Evolutionary conservation across 2,329 filamentous ascomycete species (phyloP), one percentile per base, ranked within the genome.

Genomic region (Penicillium concentricum): DNA sequence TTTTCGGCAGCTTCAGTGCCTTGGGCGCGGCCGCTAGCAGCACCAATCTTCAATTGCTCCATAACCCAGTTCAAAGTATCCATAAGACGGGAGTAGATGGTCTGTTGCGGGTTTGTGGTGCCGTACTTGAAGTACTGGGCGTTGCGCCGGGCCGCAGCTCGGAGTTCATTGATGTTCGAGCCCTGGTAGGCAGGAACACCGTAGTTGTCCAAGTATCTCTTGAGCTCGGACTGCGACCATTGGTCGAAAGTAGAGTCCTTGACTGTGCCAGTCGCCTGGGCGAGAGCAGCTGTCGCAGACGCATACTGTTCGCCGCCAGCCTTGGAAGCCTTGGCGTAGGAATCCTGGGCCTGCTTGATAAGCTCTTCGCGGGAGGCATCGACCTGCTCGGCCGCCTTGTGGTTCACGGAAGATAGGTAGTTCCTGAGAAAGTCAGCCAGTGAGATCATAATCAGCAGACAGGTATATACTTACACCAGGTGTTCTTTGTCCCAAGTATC

Each of bases 131-230:
- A 93, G 73, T 88, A 92, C 22, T 87, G 89, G 22, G 84, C 82
- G 66, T 92, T 87, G 72, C 87, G 87, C 63, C 88, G 86, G 16
- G 88, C 90, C 57, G 85, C 79, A 9, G 88, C 88, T 59, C 85
- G 84, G 20, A 93, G 79, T 69, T 91, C 82, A 58, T 92, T 88
- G 54, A 86, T 66, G 56, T 79, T 87, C 18, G 85, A 86, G 6
- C 87, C 87, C 71, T 91, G 87, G 42, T 87, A 87, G 39, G 83
- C 78, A 52, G 82, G 81, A 39, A 93, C 78, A 37, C 90, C 90
- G 62, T 91, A 93, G 60, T 85, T 88, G 70, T 93, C 90, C 7
- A 93, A 83, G 68, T 92, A 93, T 1, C 84, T 78, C 80, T 93
- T 92, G 60, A 94, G 79, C 26, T 93, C 88, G 39, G 80, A 82